These are phyloP conservation scores for Spencermartinsiella ligniputridi DNA, from an alignment of 1,139 yeast species.

Conservation along the genomic window DNA sequence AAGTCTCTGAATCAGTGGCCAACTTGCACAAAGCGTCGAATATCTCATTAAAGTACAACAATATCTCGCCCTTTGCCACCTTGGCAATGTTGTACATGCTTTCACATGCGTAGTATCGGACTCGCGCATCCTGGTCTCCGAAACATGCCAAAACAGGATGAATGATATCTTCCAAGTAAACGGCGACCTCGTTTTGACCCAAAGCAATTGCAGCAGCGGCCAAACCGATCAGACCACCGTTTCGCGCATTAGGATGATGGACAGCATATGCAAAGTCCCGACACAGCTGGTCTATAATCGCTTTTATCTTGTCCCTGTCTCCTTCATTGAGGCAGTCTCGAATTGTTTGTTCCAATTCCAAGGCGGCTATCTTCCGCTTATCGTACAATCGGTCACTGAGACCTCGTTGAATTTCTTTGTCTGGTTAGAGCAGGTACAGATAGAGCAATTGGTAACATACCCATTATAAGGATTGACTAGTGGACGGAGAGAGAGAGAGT, in stretches of 20 bases:
- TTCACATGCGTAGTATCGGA: slow-evolving; percentile 95
- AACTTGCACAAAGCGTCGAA: slow-evolving; percentile 86
- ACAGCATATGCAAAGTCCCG: slow-evolving; percentile 70
- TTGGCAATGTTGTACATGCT: slow-evolving; percentile 93
- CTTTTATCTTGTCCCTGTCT: slow-evolving; percentile 63
- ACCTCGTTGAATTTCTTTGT: slow-evolving; percentile 73
- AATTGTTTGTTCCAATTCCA: slow-evolving; percentile 78
- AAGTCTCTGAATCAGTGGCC: slow-evolving; percentile 86
- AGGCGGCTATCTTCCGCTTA: slow-evolving; percentile 90
- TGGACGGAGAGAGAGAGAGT: neutral
- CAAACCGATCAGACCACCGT: slow-evolving; percentile 71
- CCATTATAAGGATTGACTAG: neutral
- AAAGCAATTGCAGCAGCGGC: slow-evolving; percentile 78
- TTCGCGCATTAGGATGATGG: slow-evolving; percentile 71
- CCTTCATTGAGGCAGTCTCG: slow-evolving; percentile 65
- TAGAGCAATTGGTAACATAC: neutral
- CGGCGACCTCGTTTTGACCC: slow-evolving; percentile 64
- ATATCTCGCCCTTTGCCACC: slow-evolving; percentile 92
- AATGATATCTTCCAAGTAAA: slow-evolving; percentile 77
- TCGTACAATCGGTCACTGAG: slow-evolving; percentile 88
- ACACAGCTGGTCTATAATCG: slow-evolving; percentile 62
- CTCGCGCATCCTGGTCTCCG: slow-evolving; percentile 95
- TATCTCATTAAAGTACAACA: slow-evolving; percentile 86
- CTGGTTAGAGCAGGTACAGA: slow-evolving; percentile 32
- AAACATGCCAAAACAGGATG: slow-evolving; percentile 95